Conservation (phyloP, 352 stramenopile species). For the Globisporangium spiculum region DNA sequence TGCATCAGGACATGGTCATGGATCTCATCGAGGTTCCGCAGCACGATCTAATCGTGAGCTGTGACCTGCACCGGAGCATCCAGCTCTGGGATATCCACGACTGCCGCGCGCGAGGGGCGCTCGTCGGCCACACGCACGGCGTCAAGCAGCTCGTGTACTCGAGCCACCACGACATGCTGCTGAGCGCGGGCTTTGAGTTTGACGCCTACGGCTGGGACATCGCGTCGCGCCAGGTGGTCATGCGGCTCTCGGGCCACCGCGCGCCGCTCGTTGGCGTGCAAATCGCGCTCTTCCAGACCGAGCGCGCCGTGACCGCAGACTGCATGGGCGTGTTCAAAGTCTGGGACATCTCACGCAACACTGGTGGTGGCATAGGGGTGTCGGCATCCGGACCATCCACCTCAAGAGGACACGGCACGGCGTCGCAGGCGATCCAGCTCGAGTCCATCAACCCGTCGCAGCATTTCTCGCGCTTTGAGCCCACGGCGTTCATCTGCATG, state of each 20-base stretch:
- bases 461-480: conserved; percentile 52
- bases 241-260: conserved; percentile 60
- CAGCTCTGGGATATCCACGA: conserved; percentile 83
- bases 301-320: conserved; percentile 81
- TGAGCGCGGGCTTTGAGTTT: conserved; percentile 85
- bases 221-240: conserved; percentile 62
- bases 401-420: conserved; percentile 13
- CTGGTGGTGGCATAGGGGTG: conserved; percentile 10
- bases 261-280: conserved; percentile 74
- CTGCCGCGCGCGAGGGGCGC: conserved; percentile 47
- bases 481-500: conserved; percentile 55
- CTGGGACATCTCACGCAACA: conserved; percentile 74
- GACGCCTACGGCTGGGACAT: conserved; percentile 84
- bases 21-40: conserved; percentile 67
- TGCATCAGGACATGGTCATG: conserved; percentile 59
- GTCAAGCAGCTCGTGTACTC: conserved; percentile 83
- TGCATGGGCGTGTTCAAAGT: conserved; percentile 72
- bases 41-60: conserved; percentile 76
- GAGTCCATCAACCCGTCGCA: conserved; percentile 61
- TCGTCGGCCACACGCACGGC: conserved; percentile 60
- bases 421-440: conserved; percentile 55
- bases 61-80: conserved; percentile 66
- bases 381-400: not conserved
- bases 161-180: conserved; percentile 61
- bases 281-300: conserved; percentile 67